Evolutionary conservation across 192 early-diverging fungal genomes (phyloP), one percentile per base, ranked within the genome.

Genomic region (Helicostylum pulchrum): DNA sequence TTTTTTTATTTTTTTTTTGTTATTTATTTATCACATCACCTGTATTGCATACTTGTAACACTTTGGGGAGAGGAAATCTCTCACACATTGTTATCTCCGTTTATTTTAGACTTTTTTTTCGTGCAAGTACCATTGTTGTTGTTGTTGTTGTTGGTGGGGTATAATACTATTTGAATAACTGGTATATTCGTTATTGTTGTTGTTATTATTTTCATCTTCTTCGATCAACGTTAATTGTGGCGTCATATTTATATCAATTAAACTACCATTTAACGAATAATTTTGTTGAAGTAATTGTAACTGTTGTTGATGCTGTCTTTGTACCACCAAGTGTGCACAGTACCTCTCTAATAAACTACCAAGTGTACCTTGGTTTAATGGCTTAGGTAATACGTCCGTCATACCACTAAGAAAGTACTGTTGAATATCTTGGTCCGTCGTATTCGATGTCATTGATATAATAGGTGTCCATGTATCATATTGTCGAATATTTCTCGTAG

Each of bases 371-470:
- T 80, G 74, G 12, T 73, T 26, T 26, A 26, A 26, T 2, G 26
- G 26, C 51, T 90, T 90, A 1, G 87, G 67, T 20, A 88, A 70
- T 17, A 89, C 77, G 56, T 88, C 87, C 44, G 83, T 89, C 89
- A 90, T 90, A n/a, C 87, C 87, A 61, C 77, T 83, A 21, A 75
- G 74, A 39, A 85, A 65, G 50, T 88, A 91, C 2, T 70, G 82
- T 43, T 85, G 70, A 39, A 86, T 83, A 36, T 91, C 88, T 43
- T 76, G 73, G 14, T 74, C 76, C 0, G 87, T 79, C 5, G 78
- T 85, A 60, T 87, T 89, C 0, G 81, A 78, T 11, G 89, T 91
- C 87, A 91, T 89, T n/a, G 81, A 79, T 61, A 91, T 87, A 47
- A 91, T 91, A 3, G 88, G 88, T 9, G 86, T 88, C 62, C 72